Evolutionary conservation across 257 asterid genomes (phyloP).

Genomic region (Capsicum chinense): DNA sequence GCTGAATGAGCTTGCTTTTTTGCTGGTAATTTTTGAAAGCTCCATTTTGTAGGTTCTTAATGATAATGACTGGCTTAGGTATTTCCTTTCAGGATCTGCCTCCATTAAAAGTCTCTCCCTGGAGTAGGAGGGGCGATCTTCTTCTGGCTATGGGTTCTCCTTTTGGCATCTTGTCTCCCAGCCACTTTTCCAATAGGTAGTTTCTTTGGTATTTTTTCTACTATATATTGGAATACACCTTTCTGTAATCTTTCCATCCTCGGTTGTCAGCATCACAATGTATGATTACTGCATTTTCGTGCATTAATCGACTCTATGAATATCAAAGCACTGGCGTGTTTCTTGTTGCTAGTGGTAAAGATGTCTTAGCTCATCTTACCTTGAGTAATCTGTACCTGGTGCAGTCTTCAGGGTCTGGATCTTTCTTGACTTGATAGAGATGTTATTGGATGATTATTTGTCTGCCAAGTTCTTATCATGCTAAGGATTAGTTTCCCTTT

Average conservation of each 20-base stretch:
- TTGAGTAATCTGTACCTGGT: neutral
- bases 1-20: constrained; percentile 27
- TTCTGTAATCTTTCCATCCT: constrained; percentile 27
- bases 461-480: constrained; percentile 15
- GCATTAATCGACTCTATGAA: neutral
- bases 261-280: constrained; percentile 17
- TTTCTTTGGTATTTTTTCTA: constrained; percentile 26
- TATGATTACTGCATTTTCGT: constrained; percentile 20
- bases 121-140: constrained; percentile 70
- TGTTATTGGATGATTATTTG: constrained; percentile 14
- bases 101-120: constrained; percentile 57
- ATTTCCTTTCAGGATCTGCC: constrained; percentile 57
- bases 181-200: constrained; percentile 95
- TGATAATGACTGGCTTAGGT: constrained; percentile 28
- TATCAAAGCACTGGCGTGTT: neutral
- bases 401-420: constrained; percentile 23
- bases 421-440: constrained; percentile 15
- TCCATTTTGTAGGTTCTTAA: constrained; percentile 31
- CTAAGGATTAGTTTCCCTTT: constrained; percentile 14
- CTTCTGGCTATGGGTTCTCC: constrained; percentile 99
- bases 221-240: constrained; percentile 10
- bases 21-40: constrained; percentile 28
- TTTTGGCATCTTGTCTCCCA: constrained; percentile 93
- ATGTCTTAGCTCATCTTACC: constrained; percentile 26
- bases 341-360: constrained; percentile 26